phyloP scores from a whole-genome alignment of 2,329 filamentous ascomycete species.

The Orbilia javanica region DNA sequence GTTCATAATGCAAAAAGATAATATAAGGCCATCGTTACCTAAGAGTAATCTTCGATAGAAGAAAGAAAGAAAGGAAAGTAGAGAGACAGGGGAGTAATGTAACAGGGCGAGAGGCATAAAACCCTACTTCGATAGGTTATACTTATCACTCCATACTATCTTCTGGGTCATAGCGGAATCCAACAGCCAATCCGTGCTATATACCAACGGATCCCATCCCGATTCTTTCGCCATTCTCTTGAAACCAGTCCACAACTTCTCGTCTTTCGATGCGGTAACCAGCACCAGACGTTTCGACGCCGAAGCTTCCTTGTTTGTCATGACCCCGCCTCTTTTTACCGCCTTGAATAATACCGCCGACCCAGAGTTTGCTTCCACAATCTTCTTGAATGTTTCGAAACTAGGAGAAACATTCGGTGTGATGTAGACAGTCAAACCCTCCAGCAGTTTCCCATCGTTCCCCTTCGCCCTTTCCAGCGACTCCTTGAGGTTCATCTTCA shows the following conservation, averaged over 20 bases:
- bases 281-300: constrained; percentile 66
- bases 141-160: constrained; percentile 75
- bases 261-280: constrained; percentile 78
- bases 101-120: neutral
- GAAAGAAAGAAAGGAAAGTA: constrained; percentile 14
- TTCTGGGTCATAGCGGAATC: constrained; percentile 90
- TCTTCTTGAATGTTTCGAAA: constrained; percentile 84
- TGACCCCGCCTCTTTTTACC: constrained; percentile 67
- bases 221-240: constrained; percentile 80
- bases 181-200: constrained; percentile 88
- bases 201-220: constrained; percentile 83
- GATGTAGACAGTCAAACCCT: constrained; percentile 84
- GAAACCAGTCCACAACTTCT: constrained; percentile 83
- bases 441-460: constrained; percentile 81
- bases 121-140: constrained; percentile 66
- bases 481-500: constrained; percentile 76
- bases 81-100: constrained; percentile 58
- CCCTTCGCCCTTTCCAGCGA: constrained; percentile 78
- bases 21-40: neutral
- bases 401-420: constrained; percentile 83
- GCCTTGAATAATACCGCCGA: constrained; percentile 68
- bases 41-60: neutral
- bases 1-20: neutral
- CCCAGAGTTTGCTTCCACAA: constrained; percentile 89
- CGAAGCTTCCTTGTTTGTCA: constrained; percentile 53